Evolutionary conservation across 2,329 filamentous ascomycete genomes (phyloP), one percentile per base, ranked within the genome.

Genomic region (Aureobasidium lini): DNA sequence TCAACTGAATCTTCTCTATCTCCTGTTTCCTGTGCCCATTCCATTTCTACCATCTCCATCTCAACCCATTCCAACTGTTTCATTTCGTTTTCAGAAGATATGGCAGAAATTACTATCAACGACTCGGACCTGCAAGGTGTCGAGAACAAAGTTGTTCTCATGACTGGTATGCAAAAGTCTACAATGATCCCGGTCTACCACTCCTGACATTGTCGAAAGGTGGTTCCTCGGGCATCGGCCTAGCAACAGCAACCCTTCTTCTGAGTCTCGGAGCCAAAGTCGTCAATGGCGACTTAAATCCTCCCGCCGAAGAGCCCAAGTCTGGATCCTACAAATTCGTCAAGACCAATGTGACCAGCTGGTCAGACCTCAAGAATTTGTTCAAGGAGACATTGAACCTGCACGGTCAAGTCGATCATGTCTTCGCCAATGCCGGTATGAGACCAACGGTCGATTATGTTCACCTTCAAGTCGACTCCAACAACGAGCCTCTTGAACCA

Each of bases 221-320:
- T 50, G 80, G 80, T 59, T 81, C 80, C 0, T 83, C 81, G 2
- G 84, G 84, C 15, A 86, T 86, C 57, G 83, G 83, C 34, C 75
- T 84, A 13, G 80, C 80, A 57, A 84, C 83, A 1, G 75, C 78
- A 7, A 68, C 77, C 8, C 71, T 80, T 2, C 76, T 84, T 13
- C 72, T 85, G 7, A 70, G 75, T 0, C 68, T 78, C 0, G 82
- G 81, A 18, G 83, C 81, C 31, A 76, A 73, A 15, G 82, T 86
- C 16, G 75, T 84, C 61, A 78, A 76, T 29, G 79, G 74, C 37
- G 84, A 86, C 64, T 61, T 84, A 43, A 77, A 79, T 40, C 69
- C 77, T 1, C 71, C 75, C 0, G 68, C 73, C 62, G 50, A 62
- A 63, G 10, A 65, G 3, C 40, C 36, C 44, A 29, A 57, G 6